Evolutionary conservation across 768 basidiomycete species (phyloP).

Genomic region (Phaeotremella skinneri): DNA sequence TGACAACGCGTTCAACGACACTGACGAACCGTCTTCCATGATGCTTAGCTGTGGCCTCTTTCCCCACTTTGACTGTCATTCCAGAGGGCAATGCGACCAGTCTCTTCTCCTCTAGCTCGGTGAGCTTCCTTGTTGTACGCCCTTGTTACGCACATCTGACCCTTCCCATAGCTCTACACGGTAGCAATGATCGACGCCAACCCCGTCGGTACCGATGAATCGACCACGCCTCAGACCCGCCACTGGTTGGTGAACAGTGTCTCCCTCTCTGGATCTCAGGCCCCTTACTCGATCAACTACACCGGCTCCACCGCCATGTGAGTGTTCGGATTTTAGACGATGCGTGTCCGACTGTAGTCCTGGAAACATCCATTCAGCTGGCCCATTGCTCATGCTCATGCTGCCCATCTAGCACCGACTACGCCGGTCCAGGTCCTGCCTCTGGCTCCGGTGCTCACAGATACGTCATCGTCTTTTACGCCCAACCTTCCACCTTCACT

Average conservation of each 20-base stretch:
- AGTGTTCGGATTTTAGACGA: conserved; percentile 31
- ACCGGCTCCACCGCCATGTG: conserved; percentile 41
- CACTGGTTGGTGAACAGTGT: conserved; percentile 79
- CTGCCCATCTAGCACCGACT: conserved; percentile 58
- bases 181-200: conserved; percentile 75
- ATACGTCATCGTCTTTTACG: conserved; percentile 67
- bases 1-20: background rate
- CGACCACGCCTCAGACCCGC: conserved; percentile 56
- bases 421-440: conserved; percentile 70
- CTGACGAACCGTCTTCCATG: background rate
- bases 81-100: conserved; percentile 57
- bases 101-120: conserved; percentile 53
- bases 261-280: conserved; percentile 27
- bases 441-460: conserved; percentile 72
- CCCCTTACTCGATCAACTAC: conserved; percentile 42
- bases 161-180: conserved; percentile 57
- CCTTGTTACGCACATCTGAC: background rate
- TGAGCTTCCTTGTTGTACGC: conserved; percentile 14
- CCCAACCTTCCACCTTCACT: conserved; percentile 64
- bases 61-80: conserved; percentile 60
- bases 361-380: too few species aligned
- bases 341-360: background rate
- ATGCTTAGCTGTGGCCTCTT: conserved; percentile 58
- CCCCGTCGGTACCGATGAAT: conserved; percentile 62
- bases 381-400: conserved; percentile 53